These are phyloP conservation scores for Suillus tomentosus DNA, from an alignment of 768 basidiomycete genomes.

Conservation along the genomic window DNA sequence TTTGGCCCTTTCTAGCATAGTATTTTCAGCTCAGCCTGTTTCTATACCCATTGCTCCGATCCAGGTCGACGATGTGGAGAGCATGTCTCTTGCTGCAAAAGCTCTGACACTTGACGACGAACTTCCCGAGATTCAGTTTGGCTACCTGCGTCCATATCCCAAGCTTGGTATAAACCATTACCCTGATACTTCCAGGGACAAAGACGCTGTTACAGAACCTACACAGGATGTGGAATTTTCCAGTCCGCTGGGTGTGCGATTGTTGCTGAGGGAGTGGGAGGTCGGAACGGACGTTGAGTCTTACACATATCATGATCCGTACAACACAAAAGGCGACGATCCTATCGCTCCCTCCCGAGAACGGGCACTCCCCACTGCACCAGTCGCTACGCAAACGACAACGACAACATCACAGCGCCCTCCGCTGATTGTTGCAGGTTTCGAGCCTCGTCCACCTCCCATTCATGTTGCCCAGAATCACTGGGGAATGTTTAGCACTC, in stretches of 20 bases:
- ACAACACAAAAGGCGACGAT: slow-evolving; percentile 38
- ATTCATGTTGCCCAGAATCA: slow-evolving; percentile 12
- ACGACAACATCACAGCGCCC: slow-evolving; percentile 33
- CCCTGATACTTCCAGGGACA: slow-evolving; percentile 26
- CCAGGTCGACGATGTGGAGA: slow-evolving; percentile 43
- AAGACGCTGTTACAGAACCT: slow-evolving; percentile 20
- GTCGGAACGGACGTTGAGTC: slow-evolving; percentile 50
- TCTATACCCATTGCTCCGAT: slow-evolving; percentile 26
- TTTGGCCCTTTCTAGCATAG: slow-evolving; percentile 56
- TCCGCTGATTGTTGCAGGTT: slow-evolving; percentile 42
- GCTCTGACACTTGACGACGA: slow-evolving; percentile 53
- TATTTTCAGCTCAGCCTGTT: slow-evolving; percentile 53
- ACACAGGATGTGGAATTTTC: slow-evolving; percentile 26
- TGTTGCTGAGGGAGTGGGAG: slow-evolving; percentile 72
- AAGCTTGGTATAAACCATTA: slow-evolving; percentile 32
- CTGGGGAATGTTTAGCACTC: slow-evolving; percentile 14
- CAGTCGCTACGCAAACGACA: slow-evolving; percentile 23
- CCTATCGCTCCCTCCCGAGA: slow-evolving; percentile 17
- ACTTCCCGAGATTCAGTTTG: slow-evolving; percentile 61
- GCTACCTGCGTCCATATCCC: slow-evolving; percentile 56
- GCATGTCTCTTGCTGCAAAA: slow-evolving; percentile 54
- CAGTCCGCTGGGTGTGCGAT: slow-evolving; percentile 55
- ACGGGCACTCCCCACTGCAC: slow-evolving; percentile 12
- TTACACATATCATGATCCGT: slow-evolving; percentile 59
- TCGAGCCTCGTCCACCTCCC: slow-evolving; percentile 24